Evolutionary conservation across 1,284 basidiomycete genomes (phyloP).

Genomic region (Inonotus hispidus): DNA sequence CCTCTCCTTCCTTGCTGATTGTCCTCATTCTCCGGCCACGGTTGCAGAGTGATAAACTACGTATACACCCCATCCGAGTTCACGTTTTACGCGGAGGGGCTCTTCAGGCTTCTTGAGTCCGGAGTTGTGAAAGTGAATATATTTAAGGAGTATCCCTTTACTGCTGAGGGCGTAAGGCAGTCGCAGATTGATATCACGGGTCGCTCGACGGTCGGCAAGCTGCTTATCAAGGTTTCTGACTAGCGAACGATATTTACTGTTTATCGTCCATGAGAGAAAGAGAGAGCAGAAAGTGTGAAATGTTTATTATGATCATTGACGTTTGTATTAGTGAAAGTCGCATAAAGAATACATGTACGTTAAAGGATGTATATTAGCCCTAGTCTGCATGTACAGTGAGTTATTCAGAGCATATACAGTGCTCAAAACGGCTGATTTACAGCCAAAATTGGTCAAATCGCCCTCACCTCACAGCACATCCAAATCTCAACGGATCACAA

Average conservation of each 20-base stretch:
- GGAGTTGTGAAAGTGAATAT: slow-evolving; percentile 69
- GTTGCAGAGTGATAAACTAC: slow-evolving; percentile 57
- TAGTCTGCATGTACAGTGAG: no score
- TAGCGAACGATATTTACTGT: background rate
- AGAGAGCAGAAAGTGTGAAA: no score
- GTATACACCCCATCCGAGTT: slow-evolving; percentile 69
- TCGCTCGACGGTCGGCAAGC: slow-evolving; percentile 80
- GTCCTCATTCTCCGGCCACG: background rate
- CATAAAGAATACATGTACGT: no score
- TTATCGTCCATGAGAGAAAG: no score
- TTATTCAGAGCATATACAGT: no score
- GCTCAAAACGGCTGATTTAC: no score
- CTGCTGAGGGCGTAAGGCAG: slow-evolving; percentile 70
- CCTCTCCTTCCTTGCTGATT: background rate
- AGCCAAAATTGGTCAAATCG: no score
- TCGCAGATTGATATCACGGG: slow-evolving; percentile 77
- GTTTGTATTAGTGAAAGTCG: no score
- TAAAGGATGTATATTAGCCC: no score
- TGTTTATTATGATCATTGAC: no score
- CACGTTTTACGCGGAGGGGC: slow-evolving; percentile 55
- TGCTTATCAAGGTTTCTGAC: slow-evolving; percentile 61
- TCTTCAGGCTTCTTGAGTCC: slow-evolving; percentile 59
- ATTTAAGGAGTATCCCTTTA: slow-evolving; percentile 79
- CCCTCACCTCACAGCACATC: no score
- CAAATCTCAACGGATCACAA: no score